Base-by-base conservation (phyloP, 1,284 basidiomycete species). In the Thelephora terrestris region DNA sequence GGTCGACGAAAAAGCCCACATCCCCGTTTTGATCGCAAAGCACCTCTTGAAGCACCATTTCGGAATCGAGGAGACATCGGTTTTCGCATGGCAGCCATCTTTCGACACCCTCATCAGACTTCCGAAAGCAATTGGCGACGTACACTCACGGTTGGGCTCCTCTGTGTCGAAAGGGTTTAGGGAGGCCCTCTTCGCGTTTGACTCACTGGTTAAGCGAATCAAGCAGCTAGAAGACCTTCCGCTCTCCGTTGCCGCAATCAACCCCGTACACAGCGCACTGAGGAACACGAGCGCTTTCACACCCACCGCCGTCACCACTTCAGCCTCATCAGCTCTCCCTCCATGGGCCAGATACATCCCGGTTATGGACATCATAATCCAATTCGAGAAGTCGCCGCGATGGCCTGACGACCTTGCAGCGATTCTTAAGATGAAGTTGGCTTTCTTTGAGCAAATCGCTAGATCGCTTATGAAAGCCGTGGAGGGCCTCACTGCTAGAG, bases 341-440 rank as follows among this genome's bases (percentile, higher is more conserved):
- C 57, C 62, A 17, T 75, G 78, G 53, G 75, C 88, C 47, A 75
- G 79, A 32, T 86, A 84, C 59, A 61, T 84, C 9, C 77, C 82
- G 0, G 72, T 76, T 2, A 86, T 92, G 55, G 78, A 87, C 17
- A 67, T 91, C 45, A 63, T 90, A 21, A 63, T 97, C 36, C 87
- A 93, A 63, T 94, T 96, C 57, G 93, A 96, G 64, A 85, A 84
- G 52, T 95, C 91, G 0, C 84, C 85, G 0, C 78, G 80, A 55
- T 99, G 96, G 96, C 96, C 96, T 0, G 93, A 98, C 60, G 93
- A 99, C 58, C 74, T 99, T 1, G 75, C 74, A 16, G 92, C 93
- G 0, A 87, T 98, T 43, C 94, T 97, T 64, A 92, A 91, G 57
- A 88, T 94, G 68, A 99, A 99, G 66, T 73, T 96, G 2, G 95